A percentile compares a stretch with the other conserved stretches of the same genome.
Conservation (phyloP, 805 yeast species). For the Yarrowia divulgata region DNA sequence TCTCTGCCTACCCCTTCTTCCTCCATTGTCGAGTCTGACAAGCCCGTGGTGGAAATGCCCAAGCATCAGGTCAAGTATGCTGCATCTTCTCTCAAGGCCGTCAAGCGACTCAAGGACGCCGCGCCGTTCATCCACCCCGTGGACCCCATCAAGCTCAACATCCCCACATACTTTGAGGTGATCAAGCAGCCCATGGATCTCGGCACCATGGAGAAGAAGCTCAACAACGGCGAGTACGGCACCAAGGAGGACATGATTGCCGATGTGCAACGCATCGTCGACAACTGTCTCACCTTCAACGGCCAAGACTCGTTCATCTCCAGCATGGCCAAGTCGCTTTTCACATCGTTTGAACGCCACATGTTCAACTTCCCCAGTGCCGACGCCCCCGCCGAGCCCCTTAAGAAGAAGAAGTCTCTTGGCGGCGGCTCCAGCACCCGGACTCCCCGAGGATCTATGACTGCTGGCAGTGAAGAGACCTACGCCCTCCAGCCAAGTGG, state of each 20-base stretch:
- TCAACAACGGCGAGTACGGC: constrained; percentile 72
- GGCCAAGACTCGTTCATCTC: constrained; percentile 85
- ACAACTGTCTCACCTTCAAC: constrained; percentile 82
- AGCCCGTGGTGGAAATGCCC: constrained; percentile 46
- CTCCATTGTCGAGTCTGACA: constrained; percentile 28
- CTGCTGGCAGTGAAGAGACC: constrained; percentile 43
- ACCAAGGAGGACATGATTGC: constrained; percentile 70
- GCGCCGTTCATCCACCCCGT: constrained; percentile 90
- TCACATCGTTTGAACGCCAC: constrained; percentile 92
- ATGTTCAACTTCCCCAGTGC: constrained; percentile 87
- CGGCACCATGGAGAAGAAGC: constrained; percentile 84
- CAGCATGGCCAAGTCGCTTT: constrained; percentile 89
- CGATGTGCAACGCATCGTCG: constrained; percentile 85
- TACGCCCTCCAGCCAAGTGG: constrained; percentile 55
- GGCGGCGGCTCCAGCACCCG: constrained; percentile 22
- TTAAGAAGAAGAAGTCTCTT: constrained; percentile 30
- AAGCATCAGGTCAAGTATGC: constrained; percentile 85
- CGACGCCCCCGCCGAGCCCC: constrained; percentile 47
- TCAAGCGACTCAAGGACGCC: constrained; percentile 90
- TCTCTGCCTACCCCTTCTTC: constrained; percentile 26
- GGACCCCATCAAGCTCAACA: constrained; percentile 83
- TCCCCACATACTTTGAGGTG: constrained; percentile 87
- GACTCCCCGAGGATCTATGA: constrained; percentile 40
- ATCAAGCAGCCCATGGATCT: constrained; percentile 92
- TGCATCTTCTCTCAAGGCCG: constrained; percentile 77